Conservation (phyloP, 2,329 filamentous ascomycete genomes). For the Colletotrichum eleusines region DNA sequence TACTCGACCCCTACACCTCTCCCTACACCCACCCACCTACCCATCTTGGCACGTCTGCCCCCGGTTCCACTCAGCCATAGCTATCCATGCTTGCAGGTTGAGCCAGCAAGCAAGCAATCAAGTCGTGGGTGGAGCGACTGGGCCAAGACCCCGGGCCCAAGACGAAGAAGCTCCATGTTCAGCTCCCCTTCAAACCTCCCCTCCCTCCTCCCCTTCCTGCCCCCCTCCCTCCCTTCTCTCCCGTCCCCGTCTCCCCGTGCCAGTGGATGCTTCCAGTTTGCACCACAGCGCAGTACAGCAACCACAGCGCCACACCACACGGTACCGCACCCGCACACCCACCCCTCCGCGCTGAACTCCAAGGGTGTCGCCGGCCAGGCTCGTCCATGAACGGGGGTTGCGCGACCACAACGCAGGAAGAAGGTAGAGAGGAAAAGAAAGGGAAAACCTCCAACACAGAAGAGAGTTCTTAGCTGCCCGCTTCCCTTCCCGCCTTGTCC, state of each 20-base stretch:
- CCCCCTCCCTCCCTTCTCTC: not conserved
- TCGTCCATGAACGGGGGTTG: constrained; percentile 18
- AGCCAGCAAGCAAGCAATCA: too few species aligned
- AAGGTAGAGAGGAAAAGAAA: too few species aligned
- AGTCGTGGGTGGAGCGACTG: constrained; percentile 1
- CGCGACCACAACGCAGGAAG: not conserved
- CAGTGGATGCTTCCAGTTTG: constrained; percentile 17
- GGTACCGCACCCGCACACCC: too few species aligned
- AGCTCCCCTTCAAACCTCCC: constrained; percentile 28
- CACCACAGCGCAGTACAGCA: not conserved
- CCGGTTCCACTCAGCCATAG: constrained; percentile 1
- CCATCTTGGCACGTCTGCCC: constrained; percentile 13
- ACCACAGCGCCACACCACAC: not conserved
- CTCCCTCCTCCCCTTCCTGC: not conserved
- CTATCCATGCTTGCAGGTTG: constrained; percentile 8
- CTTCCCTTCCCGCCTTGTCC: constrained; percentile 38
- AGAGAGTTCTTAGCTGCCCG: constrained; percentile 40
- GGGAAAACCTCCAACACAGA: constrained; percentile 35
- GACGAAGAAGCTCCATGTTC: constrained; percentile 20
- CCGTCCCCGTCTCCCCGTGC: constrained; percentile 8
- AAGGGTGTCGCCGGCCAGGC: constrained; percentile 14
- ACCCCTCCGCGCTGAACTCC: too few species aligned
- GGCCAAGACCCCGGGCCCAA: constrained; percentile 16
- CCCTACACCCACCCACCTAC: not conserved
- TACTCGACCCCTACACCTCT: not conserved